Evolutionary conservation across 140 eudicot genomes (phyloP).

Genomic region (Artemisia princeps): DNA sequence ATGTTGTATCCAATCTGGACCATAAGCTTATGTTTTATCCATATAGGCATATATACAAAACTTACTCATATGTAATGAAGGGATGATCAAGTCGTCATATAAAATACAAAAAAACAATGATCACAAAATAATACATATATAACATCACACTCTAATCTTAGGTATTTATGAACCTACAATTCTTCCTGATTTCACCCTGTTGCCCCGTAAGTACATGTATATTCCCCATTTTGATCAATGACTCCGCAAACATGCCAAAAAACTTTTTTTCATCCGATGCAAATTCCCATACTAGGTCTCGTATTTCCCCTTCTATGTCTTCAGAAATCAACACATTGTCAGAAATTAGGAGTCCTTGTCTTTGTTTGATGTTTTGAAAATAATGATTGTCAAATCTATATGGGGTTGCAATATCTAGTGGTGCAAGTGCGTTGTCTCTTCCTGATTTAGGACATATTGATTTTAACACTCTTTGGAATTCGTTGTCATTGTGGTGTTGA

Average conservation of each 20-base stretch:
- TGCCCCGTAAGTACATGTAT: conserved; percentile 39
- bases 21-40: too few relatives aligned
- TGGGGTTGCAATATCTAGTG: conserved; percentile 48
- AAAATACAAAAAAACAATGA: too few relatives aligned
- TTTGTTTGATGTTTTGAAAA: conserved; percentile 33
- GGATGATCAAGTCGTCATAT: too few relatives aligned
- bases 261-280: conserved; percentile 35
- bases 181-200: conserved; percentile 47
- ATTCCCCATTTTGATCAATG: conserved; percentile 57
- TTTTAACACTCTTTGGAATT: conserved; percentile 21
- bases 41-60: too few relatives aligned
- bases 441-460: conserved; percentile 52
- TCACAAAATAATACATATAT: background rate
- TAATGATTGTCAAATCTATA: conserved; percentile 44
- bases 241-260: conserved; percentile 35
- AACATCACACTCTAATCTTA: background rate
- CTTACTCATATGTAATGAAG: too few relatives aligned
- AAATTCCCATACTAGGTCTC: conserved; percentile 40
- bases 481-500: conserved; percentile 17
- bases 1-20: too few relatives aligned
- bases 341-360: conserved; percentile 40
- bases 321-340: conserved; percentile 42
- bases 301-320: conserved; percentile 37
- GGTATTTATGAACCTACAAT: conserved; percentile 38
- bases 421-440: conserved; percentile 35